Conservation (phyloP, 2,329 filamentous ascomycete genomes). For the Colletotrichum sp. region DNA sequence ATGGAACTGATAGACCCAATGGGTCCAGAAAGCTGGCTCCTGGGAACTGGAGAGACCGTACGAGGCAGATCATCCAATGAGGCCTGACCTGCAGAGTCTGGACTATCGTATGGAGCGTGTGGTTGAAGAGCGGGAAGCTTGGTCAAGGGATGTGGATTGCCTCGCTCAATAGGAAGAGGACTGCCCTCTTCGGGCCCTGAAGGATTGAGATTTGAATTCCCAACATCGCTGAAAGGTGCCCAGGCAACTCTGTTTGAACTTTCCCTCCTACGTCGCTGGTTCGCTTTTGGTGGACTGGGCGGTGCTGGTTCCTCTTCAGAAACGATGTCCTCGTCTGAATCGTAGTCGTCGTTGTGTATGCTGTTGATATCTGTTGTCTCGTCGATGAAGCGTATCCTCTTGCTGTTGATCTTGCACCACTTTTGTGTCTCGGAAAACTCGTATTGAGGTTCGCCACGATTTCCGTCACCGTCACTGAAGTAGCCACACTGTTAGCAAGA, state of each 20-base stretch:
- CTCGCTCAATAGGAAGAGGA: not conserved
- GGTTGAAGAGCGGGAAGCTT: not conserved
- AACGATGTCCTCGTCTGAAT: not conserved
- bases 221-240: not conserved
- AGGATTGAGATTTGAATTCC: rapidly evolving
- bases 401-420: not conserved
- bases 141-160: not conserved
- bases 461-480: not conserved
- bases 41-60: not conserved
- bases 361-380: conserved; percentile 2
- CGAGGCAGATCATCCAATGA: not conserved
- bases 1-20: not conserved
- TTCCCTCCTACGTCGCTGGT: not conserved
- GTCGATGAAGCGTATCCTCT: conserved; percentile 5
- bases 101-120: not conserved
- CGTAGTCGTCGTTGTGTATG: conserved; percentile 1
- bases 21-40: not conserved
- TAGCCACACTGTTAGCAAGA: not conserved
- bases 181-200: not conserved
- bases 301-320: not conserved
- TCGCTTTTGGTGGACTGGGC: not conserved
- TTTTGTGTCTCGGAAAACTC: conserved; percentile 1
- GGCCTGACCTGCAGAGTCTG: not conserved
- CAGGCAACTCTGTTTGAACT: not conserved
- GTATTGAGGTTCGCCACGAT: not conserved